These are phyloP conservation scores for Phaeophleospora eucalypticola DNA, from an alignment of 2,329 filamentous ascomycete species.

Conservation along the genomic window DNA sequence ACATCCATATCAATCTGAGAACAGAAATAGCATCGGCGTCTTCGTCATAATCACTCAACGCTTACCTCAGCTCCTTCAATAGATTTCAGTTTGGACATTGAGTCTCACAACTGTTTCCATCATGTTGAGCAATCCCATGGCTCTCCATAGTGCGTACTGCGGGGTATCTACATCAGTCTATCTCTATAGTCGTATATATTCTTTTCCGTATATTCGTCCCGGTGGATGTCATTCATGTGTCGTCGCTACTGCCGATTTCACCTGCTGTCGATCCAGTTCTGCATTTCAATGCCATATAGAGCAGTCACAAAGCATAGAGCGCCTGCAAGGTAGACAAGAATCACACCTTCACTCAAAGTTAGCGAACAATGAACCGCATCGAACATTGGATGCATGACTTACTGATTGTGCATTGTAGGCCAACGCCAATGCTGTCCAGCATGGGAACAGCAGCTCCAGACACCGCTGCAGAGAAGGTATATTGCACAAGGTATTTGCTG, in stretches of 20 bases:
- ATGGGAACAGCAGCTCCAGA: conserved; percentile 67
- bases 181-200: too few relatives aligned
- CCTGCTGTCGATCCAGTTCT: conserved; percentile 16
- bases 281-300: conserved; percentile 17
- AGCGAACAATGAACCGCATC: too few relatives aligned
- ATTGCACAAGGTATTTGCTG: conserved; percentile 72
- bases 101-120: too few relatives aligned
- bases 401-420: conserved; percentile 44
- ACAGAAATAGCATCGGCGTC: too few relatives aligned
- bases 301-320: conserved; percentile 14
- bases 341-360: conserved; percentile 5
- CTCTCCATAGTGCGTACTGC: too few relatives aligned
- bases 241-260: background rate
- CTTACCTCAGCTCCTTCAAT: too few relatives aligned
- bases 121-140: too few relatives aligned
- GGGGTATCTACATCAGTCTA: too few relatives aligned
- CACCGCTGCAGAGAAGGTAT: conserved; percentile 65
- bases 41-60: too few relatives aligned
- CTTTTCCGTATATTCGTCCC: too few relatives aligned
- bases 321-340: conserved; percentile 20
- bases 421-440: conserved; percentile 66
- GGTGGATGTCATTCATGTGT: background rate
- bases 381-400: background rate
- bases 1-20: too few relatives aligned
- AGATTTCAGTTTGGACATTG: too few relatives aligned